Base-by-base conservation (phyloP, 768 basidiomycete genomes). In the Plicaturopsis crispa region DNA sequence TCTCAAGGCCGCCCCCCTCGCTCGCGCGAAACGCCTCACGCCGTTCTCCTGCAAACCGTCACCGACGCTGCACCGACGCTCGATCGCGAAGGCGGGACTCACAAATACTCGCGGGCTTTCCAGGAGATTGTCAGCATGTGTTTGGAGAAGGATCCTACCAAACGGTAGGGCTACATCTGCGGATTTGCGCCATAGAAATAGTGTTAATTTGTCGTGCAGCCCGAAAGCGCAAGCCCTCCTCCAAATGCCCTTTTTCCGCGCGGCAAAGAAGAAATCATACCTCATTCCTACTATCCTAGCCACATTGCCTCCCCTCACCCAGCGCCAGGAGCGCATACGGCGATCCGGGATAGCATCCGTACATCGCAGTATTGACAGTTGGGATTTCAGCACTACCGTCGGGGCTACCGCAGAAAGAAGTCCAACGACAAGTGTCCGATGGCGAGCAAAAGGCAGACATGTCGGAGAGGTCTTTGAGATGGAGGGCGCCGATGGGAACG, bases 1-100 rank as follows among this genome's bases (percentile, higher is more conserved):
- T 72, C 87, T 0, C 81, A 88, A 51, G 93, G 93, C 0, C 76
- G 82, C 4, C 87, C 91, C 2, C 93, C 93, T n/a, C 67, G 79
- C 41, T 84, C 83, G 12, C 72, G 81, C 45, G 82, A 86, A 50
- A 69, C 80, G 6, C 74, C 89, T 2, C 75, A 83, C 38, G 66
- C 68, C 36, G 83, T 91, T 5, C 67, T 96, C 14, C 61, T 88
- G 32, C 79, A 80, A 56, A 92, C 79, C 22, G 80, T 91, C 18
- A 78, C 80, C 48, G 82, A 86, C 42, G 80, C 72, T 2, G 70
- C 90, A 4, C 93, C 93, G 1, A 78, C 73, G 8, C 66, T 96
- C 28, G 75, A 88, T 49, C 72, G 86, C 12, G 72, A 80, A 35
- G 73, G 76, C 12, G 87, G 85, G 13, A 62, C 69, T 16, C 67